Conservation (phyloP, 2,329 filamentous ascomycete genomes). For the Diplocarpon rosae region DNA sequence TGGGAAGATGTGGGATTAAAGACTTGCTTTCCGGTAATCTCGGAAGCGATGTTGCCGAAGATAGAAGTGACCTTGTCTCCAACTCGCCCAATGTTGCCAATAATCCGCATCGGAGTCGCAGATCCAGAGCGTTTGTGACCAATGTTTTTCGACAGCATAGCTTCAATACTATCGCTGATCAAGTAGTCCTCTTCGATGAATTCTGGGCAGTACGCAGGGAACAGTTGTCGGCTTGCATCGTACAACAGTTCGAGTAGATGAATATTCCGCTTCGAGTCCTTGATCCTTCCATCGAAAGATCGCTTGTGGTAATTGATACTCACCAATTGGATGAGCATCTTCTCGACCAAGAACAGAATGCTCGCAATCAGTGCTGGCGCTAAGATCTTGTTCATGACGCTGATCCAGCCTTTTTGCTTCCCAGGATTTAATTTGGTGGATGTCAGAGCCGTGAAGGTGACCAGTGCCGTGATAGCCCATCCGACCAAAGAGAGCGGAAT, state of each 20-base stretch:
- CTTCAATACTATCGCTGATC: conserved; percentile 74
- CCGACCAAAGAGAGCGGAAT: conserved; percentile 58
- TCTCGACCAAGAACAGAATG: conserved; percentile 64
- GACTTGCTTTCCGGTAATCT: conserved; percentile 90
- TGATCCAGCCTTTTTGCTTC: conserved; percentile 35
- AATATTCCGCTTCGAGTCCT: conserved; percentile 80
- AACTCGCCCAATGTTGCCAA: conserved; percentile 63
- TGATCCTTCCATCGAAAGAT: conserved; percentile 73
- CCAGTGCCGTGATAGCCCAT: conserved; percentile 52
- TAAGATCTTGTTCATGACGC: conserved; percentile 52
- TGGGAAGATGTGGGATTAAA: conserved; percentile 89
- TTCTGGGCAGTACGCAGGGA: conserved; percentile 84
- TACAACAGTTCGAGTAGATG: conserved; percentile 75
- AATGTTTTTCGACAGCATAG: conserved; percentile 49
- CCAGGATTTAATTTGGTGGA: conserved; percentile 16
- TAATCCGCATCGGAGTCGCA: conserved; percentile 66
- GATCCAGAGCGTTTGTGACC: conserved; percentile 45
- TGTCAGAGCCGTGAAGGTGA: conserved; percentile 50
- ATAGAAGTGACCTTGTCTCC: conserved; percentile 90
- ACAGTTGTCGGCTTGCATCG: conserved; percentile 78
- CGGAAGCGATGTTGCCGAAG: conserved; percentile 86
- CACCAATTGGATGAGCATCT: conserved; percentile 69
- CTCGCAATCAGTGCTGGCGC: conserved; percentile 57
- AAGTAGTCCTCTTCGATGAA: conserved; percentile 86
- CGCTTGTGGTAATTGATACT: conserved; percentile 78